Percentiles rank a stretch among this genome's conserved stretches.
Evolutionary conservation across 768 basidiomycete genomes (phyloP).

Genomic region (Mycena polygramma): DNA sequence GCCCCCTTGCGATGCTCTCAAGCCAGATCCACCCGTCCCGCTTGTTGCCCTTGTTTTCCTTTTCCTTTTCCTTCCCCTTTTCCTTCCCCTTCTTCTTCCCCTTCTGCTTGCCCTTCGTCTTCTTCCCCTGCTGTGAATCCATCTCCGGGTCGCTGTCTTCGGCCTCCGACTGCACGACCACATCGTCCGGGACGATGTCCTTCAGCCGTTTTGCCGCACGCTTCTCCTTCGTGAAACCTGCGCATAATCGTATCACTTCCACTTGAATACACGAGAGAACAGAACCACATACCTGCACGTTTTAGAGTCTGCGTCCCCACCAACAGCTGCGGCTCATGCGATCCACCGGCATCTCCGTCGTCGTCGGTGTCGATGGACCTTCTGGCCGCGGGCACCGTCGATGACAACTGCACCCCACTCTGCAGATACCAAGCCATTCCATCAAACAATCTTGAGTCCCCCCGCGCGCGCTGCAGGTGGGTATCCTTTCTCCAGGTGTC

Average conservation of each 20-base stretch:
- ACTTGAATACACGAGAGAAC: not conserved
- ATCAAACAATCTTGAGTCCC: slow-evolving; percentile 32
- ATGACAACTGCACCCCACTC: slow-evolving; percentile 12
- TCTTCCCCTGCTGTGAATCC: not conserved
- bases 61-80: not conserved
- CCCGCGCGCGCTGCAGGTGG: slow-evolving; percentile 8
- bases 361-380: not conserved
- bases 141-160: slow-evolving; percentile 13
- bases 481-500: slow-evolving; percentile 32
- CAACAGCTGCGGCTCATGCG: slow-evolving; percentile 8
- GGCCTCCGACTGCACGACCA: slow-evolving; percentile 9
- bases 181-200: slow-evolving; percentile 22
- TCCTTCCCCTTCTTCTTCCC: not conserved
- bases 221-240: slow-evolving; percentile 11
- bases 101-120: slow-evolving; percentile 1
- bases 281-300: not conserved
- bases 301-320: slow-evolving; percentile 27
- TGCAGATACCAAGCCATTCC: slow-evolving; percentile 33
- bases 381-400: not conserved
- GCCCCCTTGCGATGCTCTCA: not conserved
- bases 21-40: slow-evolving; percentile 30
- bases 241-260: not conserved
- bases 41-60: slow-evolving; percentile 6
- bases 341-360: not conserved
- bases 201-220: slow-evolving; percentile 18